Percentiles rank a stretch among this genome's conserved stretches.
These are phyloP conservation scores for Xylaria longipes DNA, from an alignment of 495 filamentous ascomycete species.

Conservation along the genomic window DNA sequence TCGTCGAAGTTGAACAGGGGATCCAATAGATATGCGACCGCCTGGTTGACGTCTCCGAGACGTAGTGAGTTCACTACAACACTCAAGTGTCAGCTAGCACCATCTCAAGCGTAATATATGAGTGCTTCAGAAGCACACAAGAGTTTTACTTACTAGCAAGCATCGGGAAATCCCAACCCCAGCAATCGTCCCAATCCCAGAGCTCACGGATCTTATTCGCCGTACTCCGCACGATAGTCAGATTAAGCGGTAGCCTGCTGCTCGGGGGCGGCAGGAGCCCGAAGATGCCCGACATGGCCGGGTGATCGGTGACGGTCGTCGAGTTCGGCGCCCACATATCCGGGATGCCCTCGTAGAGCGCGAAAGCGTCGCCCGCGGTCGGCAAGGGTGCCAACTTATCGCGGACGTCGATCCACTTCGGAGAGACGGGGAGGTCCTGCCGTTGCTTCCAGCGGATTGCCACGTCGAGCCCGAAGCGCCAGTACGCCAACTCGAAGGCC, in stretches of 20 bases:
- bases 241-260: slow-evolving; percentile 45
- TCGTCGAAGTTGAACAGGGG: slow-evolving; percentile 57
- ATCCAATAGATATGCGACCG: slow-evolving; percentile 57
- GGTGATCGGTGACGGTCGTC: slow-evolving; percentile 55
- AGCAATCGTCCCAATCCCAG: slow-evolving; percentile 57
- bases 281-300: slow-evolving; percentile 56
- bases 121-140: neutral
- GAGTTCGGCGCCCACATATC: slow-evolving; percentile 52
- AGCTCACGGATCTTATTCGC: slow-evolving; percentile 48
- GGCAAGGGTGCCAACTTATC: slow-evolving; percentile 57
- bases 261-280: slow-evolving; percentile 56
- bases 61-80: slow-evolving; percentile 51
- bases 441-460: slow-evolving; percentile 49
- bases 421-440: slow-evolving; percentile 44
- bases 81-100: neutral
- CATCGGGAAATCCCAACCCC: slow-evolving; percentile 62
- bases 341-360: slow-evolving; percentile 57
- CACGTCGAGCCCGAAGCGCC: slow-evolving; percentile 52
- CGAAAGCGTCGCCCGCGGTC: slow-evolving; percentile 50
- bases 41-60: slow-evolving; percentile 52
- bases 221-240: slow-evolving; percentile 49
- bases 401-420: slow-evolving; percentile 47
- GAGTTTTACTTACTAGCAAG: slow-evolving; percentile 46
- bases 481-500: slow-evolving; percentile 60
- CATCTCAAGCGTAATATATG: neutral